Evolutionary conservation across 345 rosid species (phyloP), one percentile per base, ranked within the genome.

Genomic region (Cardamine chenopodiifolia): DNA sequence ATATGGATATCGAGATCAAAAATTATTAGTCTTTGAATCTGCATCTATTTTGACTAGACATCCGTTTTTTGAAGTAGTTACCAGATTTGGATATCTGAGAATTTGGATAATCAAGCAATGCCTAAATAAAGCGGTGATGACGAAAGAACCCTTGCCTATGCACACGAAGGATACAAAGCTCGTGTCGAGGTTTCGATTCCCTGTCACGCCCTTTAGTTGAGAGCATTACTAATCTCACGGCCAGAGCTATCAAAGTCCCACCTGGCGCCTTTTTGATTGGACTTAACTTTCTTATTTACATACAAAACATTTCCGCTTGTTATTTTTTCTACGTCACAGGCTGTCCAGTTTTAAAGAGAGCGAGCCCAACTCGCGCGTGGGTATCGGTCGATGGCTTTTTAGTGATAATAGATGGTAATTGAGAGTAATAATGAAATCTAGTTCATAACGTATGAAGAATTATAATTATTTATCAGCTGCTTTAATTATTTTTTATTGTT

Each of bases 391-490:
- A 37, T 59, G 73, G 63, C 50, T 9, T 40, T 58, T 58, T 10
- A 1, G 80, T 71, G 19, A 29, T 55, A 57, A 57, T 0, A 19
- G 2, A 40, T 29, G 7, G 37, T 2, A 4, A 8, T 4, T 1
- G 13, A 78, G 81, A 77, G 73, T 60, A 66, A 6, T 47, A 18
- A 6, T 50, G 70, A 49, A 58, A 59, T 66, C 32, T 23, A 0
- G 11, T 28, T 48, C 42, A 66, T 66, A 78, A 71, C 73, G 68
- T 66, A 50, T 78, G 55, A 18, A 57, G 25, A 66, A 58, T 39
- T 70, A 63, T 76, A 62, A 60, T 25, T 76, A 63, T 69, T 76
- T 76, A 23, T 70, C 6, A 10, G 28, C 52, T 70, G 42, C 71
- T 65, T 76, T 44, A 40, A 0, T 50, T 28, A 37, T 44, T 20